Conservation (phyloP, 1,284 basidiomycete genomes). For the Malassezia furfur region DNA sequence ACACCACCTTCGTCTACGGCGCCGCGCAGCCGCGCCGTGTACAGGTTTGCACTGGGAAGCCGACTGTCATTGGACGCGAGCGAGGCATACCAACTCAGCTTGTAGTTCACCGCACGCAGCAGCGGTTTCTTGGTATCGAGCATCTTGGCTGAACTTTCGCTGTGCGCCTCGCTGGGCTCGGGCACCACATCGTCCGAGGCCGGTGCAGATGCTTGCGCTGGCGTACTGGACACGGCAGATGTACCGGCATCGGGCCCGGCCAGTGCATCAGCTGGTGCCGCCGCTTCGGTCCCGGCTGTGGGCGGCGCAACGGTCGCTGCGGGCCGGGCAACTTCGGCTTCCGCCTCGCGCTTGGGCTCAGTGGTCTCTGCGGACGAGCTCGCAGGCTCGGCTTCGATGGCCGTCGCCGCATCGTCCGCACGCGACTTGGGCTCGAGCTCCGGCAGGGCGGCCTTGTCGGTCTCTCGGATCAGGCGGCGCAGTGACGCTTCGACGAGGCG, state of each 20-base stretch:
- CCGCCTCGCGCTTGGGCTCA: neutral
- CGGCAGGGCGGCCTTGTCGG: conserved; percentile 25
- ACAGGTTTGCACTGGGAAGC: conserved; percentile 16
- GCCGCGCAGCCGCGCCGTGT: conserved; percentile 16
- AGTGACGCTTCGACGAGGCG: conserved; percentile 33
- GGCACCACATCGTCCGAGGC: neutral
- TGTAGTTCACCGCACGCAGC: conserved; percentile 30
- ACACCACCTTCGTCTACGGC: conserved; percentile 5
- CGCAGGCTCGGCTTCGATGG: neutral
- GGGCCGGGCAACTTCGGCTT: too few species aligned
- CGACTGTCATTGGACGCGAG: conserved; percentile 23
- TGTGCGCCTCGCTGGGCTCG: neutral
- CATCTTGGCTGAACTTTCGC: neutral
- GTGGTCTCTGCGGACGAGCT: neutral
- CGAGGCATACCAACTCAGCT: conserved; percentile 30
- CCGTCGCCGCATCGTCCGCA: neutral
- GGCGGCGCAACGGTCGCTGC: neutral
- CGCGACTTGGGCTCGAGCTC: neutral
- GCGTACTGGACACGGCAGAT: neutral
- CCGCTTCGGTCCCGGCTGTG: neutral
- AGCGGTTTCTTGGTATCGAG: conserved; percentile 13
- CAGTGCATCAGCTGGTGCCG: neutral
- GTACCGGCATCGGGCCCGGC: neutral
- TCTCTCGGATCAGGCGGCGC: conserved; percentile 28
- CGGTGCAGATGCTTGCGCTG: neutral